Evolutionary conservation across 2,329 filamentous ascomycete genomes (phyloP).

Genomic region (Phaeoacremonium minimum): DNA sequence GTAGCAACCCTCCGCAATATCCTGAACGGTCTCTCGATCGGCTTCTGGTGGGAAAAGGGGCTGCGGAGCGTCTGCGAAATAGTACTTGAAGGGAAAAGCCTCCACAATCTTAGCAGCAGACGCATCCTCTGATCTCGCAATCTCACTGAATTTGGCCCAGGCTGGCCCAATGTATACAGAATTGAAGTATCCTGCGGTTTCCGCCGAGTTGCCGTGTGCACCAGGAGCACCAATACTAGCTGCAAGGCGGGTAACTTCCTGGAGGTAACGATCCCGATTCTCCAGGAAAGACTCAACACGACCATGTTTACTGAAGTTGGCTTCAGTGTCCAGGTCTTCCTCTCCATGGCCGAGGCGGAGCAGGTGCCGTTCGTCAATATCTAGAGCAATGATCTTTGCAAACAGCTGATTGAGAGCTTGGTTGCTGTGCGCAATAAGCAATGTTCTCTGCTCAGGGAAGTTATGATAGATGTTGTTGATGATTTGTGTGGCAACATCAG

Average conservation of each 20-base stretch:
- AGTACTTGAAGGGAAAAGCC: slow-evolving; percentile 82
- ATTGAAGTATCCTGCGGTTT: slow-evolving; percentile 96
- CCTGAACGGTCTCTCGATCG: slow-evolving; percentile 63
- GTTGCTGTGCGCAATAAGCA: slow-evolving; percentile 94
- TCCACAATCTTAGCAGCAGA: slow-evolving; percentile 59
- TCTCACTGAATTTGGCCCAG: slow-evolving; percentile 81
- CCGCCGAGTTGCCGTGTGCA: slow-evolving; percentile 92
- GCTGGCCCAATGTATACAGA: slow-evolving; percentile 83
- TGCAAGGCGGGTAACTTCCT: slow-evolving; percentile 82
- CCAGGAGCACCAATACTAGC: slow-evolving; percentile 81
- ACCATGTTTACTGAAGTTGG: slow-evolving; percentile 89
- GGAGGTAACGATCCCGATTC: slow-evolving; percentile 72
- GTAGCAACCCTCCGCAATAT: slow-evolving; percentile 81
- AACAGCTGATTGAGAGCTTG: slow-evolving; percentile 97
- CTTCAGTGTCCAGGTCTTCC: slow-evolving; percentile 83
- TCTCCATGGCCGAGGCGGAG: slow-evolving; percentile 91
- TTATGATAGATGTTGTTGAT: slow-evolving; percentile 99
- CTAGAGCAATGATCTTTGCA: slow-evolving; percentile 92
- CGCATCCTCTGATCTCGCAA: slow-evolving; percentile 49
- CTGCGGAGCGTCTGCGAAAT: slow-evolving; percentile 83
- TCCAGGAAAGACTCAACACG: slow-evolving; percentile 94
- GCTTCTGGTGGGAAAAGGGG: slow-evolving; percentile 70
- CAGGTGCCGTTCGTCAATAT: slow-evolving; percentile 93
- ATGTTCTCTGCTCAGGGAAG: slow-evolving; percentile 85
- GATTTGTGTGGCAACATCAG: slow-evolving; percentile 97